These are phyloP conservation scores for Biscogniauxia mediterranea DNA, from an alignment of 2,329 filamentous ascomycete species.

Conservation along the genomic window DNA sequence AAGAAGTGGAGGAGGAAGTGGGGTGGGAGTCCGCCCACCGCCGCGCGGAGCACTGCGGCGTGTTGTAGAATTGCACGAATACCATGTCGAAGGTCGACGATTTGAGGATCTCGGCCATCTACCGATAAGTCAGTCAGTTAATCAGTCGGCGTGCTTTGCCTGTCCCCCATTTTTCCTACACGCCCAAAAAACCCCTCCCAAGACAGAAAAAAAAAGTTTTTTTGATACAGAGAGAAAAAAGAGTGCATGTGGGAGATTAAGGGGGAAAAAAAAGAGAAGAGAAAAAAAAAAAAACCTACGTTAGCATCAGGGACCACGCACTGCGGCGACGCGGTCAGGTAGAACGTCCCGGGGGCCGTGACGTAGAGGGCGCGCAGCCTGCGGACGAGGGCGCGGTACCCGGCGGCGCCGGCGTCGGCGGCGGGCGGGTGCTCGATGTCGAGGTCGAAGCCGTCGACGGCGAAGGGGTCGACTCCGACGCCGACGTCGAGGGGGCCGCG, in stretches of 20 bases:
- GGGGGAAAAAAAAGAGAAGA: no score
- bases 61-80: conserved; percentile 53
- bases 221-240: no score
- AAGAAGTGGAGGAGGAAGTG: conserved; percentile 7
- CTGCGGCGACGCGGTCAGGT: conserved; percentile 46
- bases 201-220: no score
- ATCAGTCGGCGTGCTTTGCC: no score
- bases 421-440: conserved; percentile 35
- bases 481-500: conserved; percentile 32
- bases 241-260: no score
- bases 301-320: conserved; percentile 42
- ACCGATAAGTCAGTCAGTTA: neutral
- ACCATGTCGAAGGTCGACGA: conserved; percentile 38
- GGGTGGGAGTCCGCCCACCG: conserved; percentile 31
- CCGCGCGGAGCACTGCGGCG: conserved; percentile 35
- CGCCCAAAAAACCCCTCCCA: no score
- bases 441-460: conserved; percentile 33
- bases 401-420: conserved; percentile 28
- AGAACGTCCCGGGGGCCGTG: conserved; percentile 22
- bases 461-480: conserved; percentile 21
- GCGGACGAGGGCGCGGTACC: conserved; percentile 30
- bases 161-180: no score
- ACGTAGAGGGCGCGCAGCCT: conserved; percentile 27
- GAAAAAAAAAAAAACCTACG: neutral
- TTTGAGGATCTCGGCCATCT: conserved; percentile 21